These are phyloP conservation scores for Penicillium sumatraense DNA, from an alignment of 2,329 filamentous ascomycete genomes.

Conservation along the genomic window DNA sequence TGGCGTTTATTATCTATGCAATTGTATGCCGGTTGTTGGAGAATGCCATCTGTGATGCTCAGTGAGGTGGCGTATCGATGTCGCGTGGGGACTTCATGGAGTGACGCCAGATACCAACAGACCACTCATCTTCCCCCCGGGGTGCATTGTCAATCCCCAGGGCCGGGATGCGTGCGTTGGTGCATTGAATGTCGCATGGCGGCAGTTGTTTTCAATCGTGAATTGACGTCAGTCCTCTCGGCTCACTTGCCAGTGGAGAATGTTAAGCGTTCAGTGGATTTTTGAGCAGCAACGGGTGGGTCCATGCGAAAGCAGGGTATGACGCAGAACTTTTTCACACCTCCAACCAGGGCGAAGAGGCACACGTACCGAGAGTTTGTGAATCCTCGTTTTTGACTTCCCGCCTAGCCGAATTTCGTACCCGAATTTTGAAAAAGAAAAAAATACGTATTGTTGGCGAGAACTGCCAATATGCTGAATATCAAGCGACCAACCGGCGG, in stretches of 20 bases:
- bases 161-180: background rate
- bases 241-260: background rate
- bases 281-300: background rate
- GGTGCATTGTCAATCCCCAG: background rate
- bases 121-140: background rate
- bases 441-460: background rate
- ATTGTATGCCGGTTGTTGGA: too few species aligned
- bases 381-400: background rate
- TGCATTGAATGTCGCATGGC: background rate
- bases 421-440: background rate
- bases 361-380: conserved; percentile 2
- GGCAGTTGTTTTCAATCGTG: background rate
- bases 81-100: background rate
- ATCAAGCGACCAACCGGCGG: background rate
- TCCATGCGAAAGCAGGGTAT: background rate
- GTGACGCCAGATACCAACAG: background rate
- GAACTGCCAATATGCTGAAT: background rate
- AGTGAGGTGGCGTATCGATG: background rate
- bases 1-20: background rate
- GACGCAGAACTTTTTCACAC: background rate
- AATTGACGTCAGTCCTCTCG: conserved; percentile 2
- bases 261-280: background rate
- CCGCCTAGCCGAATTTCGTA: background rate
- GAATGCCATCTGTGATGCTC: too few species aligned
- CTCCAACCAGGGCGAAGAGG: background rate